Evolutionary conservation across 805 yeast genomes (phyloP).

Genomic region (Clavispora carvajalis): DNA sequence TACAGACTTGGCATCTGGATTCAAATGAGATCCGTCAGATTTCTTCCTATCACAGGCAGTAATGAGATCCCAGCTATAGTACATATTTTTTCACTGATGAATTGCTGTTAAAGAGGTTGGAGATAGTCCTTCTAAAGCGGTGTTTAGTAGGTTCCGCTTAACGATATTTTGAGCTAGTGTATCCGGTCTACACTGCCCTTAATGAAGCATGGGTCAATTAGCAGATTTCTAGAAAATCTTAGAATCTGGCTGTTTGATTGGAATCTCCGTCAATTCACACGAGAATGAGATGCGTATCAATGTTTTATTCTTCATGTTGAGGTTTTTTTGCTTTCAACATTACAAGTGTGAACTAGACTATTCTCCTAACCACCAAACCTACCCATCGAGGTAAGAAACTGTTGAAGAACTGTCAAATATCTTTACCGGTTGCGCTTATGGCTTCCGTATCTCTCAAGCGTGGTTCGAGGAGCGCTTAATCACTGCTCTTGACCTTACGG

Average conservation of each 20-base stretch:
- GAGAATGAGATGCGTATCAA: conserved; percentile 13
- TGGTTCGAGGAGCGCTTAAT: conserved; percentile 7
- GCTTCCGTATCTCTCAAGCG: conserved; percentile 12
- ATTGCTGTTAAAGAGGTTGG: conserved; percentile 3
- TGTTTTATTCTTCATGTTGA: conserved; percentile 12
- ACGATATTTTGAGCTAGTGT: conserved; percentile 12
- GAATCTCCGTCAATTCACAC: conserved; percentile 6
- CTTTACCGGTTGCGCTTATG: conserved; percentile 11
- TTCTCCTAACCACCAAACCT: conserved; percentile 3
- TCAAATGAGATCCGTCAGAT: conserved; percentile 1
- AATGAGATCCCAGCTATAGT: conserved; percentile 7
- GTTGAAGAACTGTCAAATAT: conserved; percentile 11
- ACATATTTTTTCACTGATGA: conserved; percentile 1
- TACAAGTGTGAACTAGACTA: conserved; percentile 7
- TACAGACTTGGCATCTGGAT: not conserved
- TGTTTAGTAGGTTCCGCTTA: conserved; percentile 8
- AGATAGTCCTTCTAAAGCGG: conserved; percentile 9
- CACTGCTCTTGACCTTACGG: conserved; percentile 14
- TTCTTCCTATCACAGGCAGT: conserved; percentile 10
- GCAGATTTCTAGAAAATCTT: conserved; percentile 4
- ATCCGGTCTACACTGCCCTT: conserved; percentile 13
- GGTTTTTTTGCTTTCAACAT: conserved; percentile 15
- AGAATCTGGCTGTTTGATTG: conserved; percentile 4
- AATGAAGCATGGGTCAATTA: conserved; percentile 10
- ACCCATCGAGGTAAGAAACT: conserved; percentile 2